Evolutionary conservation across 225 moss, liverwort and hornwort species (phyloP), one percentile per base, ranked within the genome.

Genomic region (Sphagnum contortum): DNA sequence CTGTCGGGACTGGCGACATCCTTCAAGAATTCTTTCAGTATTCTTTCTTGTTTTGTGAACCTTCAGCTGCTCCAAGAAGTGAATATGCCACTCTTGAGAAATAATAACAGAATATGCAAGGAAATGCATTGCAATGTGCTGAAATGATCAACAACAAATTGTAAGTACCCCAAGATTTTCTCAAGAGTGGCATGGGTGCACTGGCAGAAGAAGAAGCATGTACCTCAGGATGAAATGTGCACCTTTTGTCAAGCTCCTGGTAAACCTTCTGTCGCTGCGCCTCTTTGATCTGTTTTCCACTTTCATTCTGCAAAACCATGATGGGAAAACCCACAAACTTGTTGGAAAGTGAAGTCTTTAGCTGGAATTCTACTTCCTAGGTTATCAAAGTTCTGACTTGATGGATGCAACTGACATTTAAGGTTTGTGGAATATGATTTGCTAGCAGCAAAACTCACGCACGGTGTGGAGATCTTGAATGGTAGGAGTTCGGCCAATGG

Each of bases 181-280:
- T 29, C 29, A 0, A 29, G 29, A 29, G 29, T 29, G 29, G 29
- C 29, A 29, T 29, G 29, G 29, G 29, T 29, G 29, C 29, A 29
- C 29, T 29, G 29, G 29, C 29, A 29, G 29, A 29, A 29, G 29
- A 29, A 29, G 29, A 29, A 29, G 29, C 29, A 29, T 29, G 48
- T 67, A 95, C 95, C 81, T 75, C 79, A 57, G 94, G 94, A 50
- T 75, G 83, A 60, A 95, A 95, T 47, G 95, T 86, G 74, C 82
- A 89, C 47, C 71, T 81, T 68, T 80, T 81, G 8, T 70, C 77
- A 57, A 95, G 80, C 66, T 83, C 80, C 68, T 83, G 74, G n/a
- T 77, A 72, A 9, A 70, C 75, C 50, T 80, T 49, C 12, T 67
- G 63, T 66, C 60, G 74, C 59, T 77, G 61, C 52, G 71, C 63